A percentile compares a stretch with the other conserved stretches of the same genome.
phyloP scores from a whole-genome alignment of 306 rosid genomes.

The Heteromeles arbutifolia region DNA sequence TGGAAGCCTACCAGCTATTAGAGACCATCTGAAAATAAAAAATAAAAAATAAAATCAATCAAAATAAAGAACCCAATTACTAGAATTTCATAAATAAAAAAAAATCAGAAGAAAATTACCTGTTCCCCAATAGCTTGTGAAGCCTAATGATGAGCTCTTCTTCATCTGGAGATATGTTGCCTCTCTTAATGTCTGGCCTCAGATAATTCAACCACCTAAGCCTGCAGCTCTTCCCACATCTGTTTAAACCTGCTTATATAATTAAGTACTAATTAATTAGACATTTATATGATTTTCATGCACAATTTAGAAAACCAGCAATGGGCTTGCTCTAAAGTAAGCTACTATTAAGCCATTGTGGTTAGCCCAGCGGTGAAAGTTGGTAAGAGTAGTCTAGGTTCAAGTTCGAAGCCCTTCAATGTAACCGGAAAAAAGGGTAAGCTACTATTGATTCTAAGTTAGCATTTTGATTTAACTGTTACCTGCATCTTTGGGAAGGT shows the following conservation, averaged over 20 bases:
- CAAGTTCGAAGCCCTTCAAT: not conserved
- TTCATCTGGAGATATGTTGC: conserved; percentile 23
- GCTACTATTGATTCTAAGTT: not conserved
- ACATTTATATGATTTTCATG: not conserved
- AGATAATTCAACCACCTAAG: conserved; percentile 28
- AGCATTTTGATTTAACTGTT: not conserved
- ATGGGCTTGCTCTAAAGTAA: not conserved
- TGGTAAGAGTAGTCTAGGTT: not conserved
- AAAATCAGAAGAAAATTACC: not conserved
- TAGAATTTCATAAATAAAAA: not conserved
- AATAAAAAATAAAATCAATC: not conserved
- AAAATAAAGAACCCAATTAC: not conserved
- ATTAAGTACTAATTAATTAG: not conserved
- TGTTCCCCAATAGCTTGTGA: conserved; percentile 27
- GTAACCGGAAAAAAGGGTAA: not conserved
- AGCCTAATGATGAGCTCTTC: conserved; percentile 29
- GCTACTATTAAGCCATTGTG: too few relatives aligned
- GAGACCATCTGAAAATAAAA: conserved; percentile 5
- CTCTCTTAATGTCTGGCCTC: conserved; percentile 26
- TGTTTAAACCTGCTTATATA: conserved; percentile 10
- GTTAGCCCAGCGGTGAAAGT: not conserved
- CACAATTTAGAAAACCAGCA: not conserved
- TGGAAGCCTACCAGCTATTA: conserved; percentile 14
- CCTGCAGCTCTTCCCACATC: conserved; percentile 33
- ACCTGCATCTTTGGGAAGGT: conserved; percentile 22